phyloP scores from a whole-genome alignment of 805 yeast species.

The Metschnikowia hibisci region DNA sequence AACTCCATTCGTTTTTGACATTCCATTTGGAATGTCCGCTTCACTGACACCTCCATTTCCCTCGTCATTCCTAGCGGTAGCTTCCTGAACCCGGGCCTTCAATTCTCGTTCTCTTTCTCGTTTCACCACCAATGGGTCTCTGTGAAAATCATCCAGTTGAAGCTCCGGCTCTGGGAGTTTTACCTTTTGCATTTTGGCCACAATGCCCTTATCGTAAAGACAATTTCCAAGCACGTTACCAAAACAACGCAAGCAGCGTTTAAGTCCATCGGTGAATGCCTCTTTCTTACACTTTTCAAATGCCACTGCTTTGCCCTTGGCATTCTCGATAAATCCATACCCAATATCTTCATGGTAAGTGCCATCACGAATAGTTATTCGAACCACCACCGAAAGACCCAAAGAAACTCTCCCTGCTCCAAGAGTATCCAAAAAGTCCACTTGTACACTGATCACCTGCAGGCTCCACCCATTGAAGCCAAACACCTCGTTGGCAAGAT shows the following conservation, averaged over 20 bases:
- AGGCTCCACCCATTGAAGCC: conserved; percentile 84
- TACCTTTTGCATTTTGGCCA: conserved; percentile 47
- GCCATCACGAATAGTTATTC: conserved; percentile 76
- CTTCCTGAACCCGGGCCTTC: not conserved
- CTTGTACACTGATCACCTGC: conserved; percentile 59
- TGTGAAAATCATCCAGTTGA: conserved; percentile 30
- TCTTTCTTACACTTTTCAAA: conserved; percentile 79
- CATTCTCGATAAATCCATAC: conserved; percentile 68
- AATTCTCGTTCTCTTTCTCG: conserved; percentile 23
- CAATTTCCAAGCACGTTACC: conserved; percentile 82
- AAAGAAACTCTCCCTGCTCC: conserved; percentile 49
- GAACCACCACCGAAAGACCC: conserved; percentile 67
- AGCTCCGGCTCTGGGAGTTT: conserved; percentile 27
- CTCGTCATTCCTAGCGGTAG: too few species aligned
- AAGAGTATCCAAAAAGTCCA: conserved; percentile 67
- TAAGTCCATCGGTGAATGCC: conserved; percentile 80
- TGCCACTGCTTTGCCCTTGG: conserved; percentile 66
- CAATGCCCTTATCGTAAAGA: conserved; percentile 69
- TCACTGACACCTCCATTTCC: too few species aligned
- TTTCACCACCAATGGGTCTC: conserved; percentile 33
- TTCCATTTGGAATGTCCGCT: not conserved
- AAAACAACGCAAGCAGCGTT: conserved; percentile 73
- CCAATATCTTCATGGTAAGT: conserved; percentile 79
- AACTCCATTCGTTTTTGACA: not conserved
- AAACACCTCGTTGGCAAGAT: conserved; percentile 74